Percentiles rank a stretch among this genome's conserved stretches.
These are phyloP conservation scores for Myriangium duriaei DNA, from an alignment of 2,329 filamentous ascomycete species.

Conservation along the genomic window DNA sequence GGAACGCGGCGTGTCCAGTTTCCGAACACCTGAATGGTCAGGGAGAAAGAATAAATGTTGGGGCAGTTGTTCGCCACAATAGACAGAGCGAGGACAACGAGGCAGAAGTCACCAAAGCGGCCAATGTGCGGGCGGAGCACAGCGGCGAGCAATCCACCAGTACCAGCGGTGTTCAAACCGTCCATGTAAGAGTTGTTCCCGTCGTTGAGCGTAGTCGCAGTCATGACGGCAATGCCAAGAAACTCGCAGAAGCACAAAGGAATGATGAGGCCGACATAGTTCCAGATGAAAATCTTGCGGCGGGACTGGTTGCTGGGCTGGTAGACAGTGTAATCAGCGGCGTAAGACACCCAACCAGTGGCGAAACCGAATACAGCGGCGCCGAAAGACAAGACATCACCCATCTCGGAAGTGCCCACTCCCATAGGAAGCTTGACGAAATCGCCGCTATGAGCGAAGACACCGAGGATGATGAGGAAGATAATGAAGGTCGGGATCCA, in stretches of 20 bases:
- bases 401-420: conserved; percentile 46
- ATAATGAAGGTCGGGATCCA: conserved; percentile 64
- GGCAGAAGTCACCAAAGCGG: conserved; percentile 59
- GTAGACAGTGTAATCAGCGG: conserved; percentile 71
- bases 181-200: conserved; percentile 42
- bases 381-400: conserved; percentile 51
- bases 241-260: conserved; percentile 64
- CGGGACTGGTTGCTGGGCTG: conserved; percentile 51
- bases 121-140: conserved; percentile 53
- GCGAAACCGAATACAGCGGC: conserved; percentile 56
- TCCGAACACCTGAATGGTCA: conserved; percentile 54
- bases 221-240: conserved; percentile 57
- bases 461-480: conserved; percentile 58
- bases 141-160: conserved; percentile 54
- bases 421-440: conserved; percentile 52
- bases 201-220: conserved; percentile 45
- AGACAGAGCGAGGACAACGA: conserved; percentile 31
- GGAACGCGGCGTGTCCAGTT: conserved; percentile 48
- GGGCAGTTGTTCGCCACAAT: conserved; percentile 36
- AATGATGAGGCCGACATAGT: conserved; percentile 56
- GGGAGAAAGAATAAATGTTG: conserved; percentile 50
- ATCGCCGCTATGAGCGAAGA: conserved; percentile 53
- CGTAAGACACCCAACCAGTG: conserved; percentile 62
- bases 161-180: conserved; percentile 44
- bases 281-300: conserved; percentile 53